Evolutionary conservation across 2,329 filamentous ascomycete genomes (phyloP).

Genomic region (Escovopsis sp.): DNA sequence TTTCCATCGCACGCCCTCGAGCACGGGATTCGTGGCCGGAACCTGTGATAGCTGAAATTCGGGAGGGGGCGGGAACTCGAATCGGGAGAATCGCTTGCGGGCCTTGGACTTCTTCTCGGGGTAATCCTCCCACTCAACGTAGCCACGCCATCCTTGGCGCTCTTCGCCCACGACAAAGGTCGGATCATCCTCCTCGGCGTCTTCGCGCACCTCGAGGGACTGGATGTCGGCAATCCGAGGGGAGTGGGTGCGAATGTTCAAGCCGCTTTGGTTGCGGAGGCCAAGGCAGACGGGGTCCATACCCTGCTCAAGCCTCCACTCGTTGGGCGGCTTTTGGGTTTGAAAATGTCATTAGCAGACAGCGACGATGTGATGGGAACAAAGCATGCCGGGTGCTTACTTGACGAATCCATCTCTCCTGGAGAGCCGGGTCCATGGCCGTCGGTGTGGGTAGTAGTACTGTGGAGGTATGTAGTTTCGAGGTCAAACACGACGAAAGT

Average conservation of each 20-base stretch:
- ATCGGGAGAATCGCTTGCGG: conserved; percentile 28
- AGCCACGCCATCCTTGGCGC: neutral
- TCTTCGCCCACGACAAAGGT: neutral
- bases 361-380: too few relatives aligned
- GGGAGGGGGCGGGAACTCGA: conserved; percentile 22
- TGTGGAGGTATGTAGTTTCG: too few relatives aligned
- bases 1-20: conserved; percentile 42
- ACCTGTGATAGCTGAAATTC: conserved; percentile 43
- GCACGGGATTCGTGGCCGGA: conserved; percentile 41
- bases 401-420: too few relatives aligned
- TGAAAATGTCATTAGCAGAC: too few relatives aligned
- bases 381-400: too few relatives aligned
- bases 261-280: neutral
- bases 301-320: conserved; percentile 40
- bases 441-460: too few relatives aligned
- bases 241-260: neutral
- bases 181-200: neutral
- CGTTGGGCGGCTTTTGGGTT: conserved; percentile 20
- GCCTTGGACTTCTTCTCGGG: conserved; percentile 51
- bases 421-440: too few relatives aligned
- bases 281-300: conserved; percentile 9
- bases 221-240: neutral
- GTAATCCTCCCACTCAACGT: conserved; percentile 54
- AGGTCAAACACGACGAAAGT: too few relatives aligned
- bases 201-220: neutral